Evolutionary conservation across 192 early-diverging fungal genomes (phyloP), one percentile per base, ranked within the genome.

Genomic region (Phycomyces nitens): DNA sequence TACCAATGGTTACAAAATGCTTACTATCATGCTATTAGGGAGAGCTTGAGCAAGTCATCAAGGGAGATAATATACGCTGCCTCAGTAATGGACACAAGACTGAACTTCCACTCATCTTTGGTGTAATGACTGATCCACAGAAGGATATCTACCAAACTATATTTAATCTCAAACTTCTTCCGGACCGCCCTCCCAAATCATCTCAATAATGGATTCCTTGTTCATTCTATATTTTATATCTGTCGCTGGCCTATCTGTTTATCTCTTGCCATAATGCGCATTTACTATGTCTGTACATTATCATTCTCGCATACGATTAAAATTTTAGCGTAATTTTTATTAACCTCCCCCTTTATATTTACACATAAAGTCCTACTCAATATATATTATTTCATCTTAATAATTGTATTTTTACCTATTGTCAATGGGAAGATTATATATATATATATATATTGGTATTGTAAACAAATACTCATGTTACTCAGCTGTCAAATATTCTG

Each of bases 31-130:
- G 21, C 20, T 49, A 21, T 59, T 70, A 80, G 79, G 82, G 82
- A 22, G 72, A 72, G 12, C 62, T 84, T 56, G 74, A 74, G 26
- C 82, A 84, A 68, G 71, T 82, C 18, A 80, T 84, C 39, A 79
- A 79, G 15, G 86, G 82, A 1, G 64, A 67, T 21, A 81, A 85
- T 63, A 78, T 91, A 53, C 75, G 82, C 39, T 77, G 77, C 60
- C 70, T 88, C 15, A 80, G 81, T 44, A 57, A 51, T 41, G 65
- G 61, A 0, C 56, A 59, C 39, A 68, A 63, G 29, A 64, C 44
- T 44, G 66, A 62, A 26, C 16, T 49, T 34, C 65, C 56, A 49
- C 16, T 69, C 18, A 68, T 73, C 14, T 62, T 66, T 39, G 70
- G 64, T 23, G 58, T 51, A 10, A 72, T 73, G 65, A 41, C 58